Base-by-base conservation (phyloP, 108 stramenopile species). In the Fragilaria radians region DNA sequence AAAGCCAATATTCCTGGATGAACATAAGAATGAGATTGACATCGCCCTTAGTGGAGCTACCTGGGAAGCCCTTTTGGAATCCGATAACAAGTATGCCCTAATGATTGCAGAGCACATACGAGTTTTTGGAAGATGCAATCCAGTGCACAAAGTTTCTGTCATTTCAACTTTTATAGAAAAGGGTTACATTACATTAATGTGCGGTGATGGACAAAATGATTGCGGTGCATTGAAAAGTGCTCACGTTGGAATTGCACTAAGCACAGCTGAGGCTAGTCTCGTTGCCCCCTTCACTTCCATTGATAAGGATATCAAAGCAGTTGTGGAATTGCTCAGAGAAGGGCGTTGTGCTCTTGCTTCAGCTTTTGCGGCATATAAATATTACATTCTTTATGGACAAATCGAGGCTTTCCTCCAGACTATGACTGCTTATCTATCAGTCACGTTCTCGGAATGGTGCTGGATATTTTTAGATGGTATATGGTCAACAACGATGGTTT, bases 141-240 rank as follows among this genome's bases (percentile, higher is more conserved):
- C 98, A 5, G 65, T 73, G n/a, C 97, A 99, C 52, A 99, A 99
- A 63, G 98, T 97, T 77, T 73, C 79, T 48, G 74, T 95, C 21
- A 69, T 99, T 34, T 83, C 90, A 1, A 88, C 96, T 4, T 89
- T 98, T 28, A 97, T 95, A 76, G 72, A 70, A 1, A 67, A 76
- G 23, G 96, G 96, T 7, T 59, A 57, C 30, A 61, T 66, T 18
- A 96, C 96, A 7, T 66, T 98, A n/a, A 96, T 96, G 93, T 98
- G 97, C 53, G 98, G 98, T 1, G 98, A 99, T 56, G 98, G 98
- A 5, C 96, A 95, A 23, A 98, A 98, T 71, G 98, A 99, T 66
- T 93, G 97, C 2, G 96, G 96, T 22, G 96, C 98, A 21, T 68
- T 99, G 32, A 96, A 96, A 46, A 83, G 86, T 34, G 95, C 98